These are phyloP conservation scores for Picochlorum sp. DNA, from an alignment of 139 green algal genomes.

Conservation along the genomic window DNA sequence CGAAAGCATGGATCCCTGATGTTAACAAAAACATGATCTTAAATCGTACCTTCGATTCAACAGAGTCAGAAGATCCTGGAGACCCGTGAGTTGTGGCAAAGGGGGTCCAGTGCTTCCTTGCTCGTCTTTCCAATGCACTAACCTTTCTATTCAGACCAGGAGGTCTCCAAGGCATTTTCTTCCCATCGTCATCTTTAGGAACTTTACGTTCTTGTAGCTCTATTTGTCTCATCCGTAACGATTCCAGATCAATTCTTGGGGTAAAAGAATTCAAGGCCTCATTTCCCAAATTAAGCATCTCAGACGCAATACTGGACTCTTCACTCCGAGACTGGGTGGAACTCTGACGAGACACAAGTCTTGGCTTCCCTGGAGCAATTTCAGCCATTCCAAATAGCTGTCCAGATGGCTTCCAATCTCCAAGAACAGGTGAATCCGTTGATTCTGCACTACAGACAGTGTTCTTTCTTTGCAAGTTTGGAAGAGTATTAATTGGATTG, in stretches of 20 bases:
- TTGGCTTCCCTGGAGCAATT: too few relatives aligned
- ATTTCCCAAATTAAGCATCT: too few relatives aligned
- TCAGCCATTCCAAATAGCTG: not conserved
- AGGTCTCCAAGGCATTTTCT: conserved; percentile 19
- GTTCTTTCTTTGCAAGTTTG: not conserved
- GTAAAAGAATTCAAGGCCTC: not conserved
- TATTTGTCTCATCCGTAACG: conserved; percentile 14
- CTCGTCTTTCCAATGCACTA: not conserved
- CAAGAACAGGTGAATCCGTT: not conserved
- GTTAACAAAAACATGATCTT: too few relatives aligned
- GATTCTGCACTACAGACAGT: not conserved
- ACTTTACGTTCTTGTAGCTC: conserved; percentile 7
- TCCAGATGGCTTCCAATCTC: not conserved
- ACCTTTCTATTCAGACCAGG: conserved; percentile 7
- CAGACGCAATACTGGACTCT: too few relatives aligned
- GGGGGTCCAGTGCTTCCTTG: not conserved
- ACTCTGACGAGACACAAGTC: too few relatives aligned
- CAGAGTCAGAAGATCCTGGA: not conserved
- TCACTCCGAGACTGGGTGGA: too few relatives aligned
- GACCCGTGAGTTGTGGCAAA: not conserved
- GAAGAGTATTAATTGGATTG: conserved; percentile 17
- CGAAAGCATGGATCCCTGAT: too few relatives aligned
- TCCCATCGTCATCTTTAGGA: not conserved
- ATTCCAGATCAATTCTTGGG: not conserved
- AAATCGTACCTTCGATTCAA: too few relatives aligned